A percentile compares a stretch with the other conserved stretches of the same genome.
Evolutionary conservation across 768 basidiomycete genomes (phyloP).

Genomic region (Boletus tylopilopsis): DNA sequence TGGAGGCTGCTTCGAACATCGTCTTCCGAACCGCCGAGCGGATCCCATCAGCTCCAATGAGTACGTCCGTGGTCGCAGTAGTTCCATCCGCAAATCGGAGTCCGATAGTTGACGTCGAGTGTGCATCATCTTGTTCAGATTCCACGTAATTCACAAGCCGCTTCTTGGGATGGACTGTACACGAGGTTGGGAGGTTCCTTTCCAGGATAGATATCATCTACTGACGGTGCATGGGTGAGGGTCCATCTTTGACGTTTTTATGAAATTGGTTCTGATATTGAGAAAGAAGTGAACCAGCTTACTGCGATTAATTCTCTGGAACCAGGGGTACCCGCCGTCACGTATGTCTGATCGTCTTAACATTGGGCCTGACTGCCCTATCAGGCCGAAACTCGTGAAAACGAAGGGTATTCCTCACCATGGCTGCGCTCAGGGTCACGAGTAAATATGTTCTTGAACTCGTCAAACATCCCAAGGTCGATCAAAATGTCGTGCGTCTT

Average conservation of each 20-base stretch:
- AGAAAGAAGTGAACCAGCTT: not conserved
- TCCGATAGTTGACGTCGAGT: slow-evolving; percentile 18
- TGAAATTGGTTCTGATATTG: not conserved
- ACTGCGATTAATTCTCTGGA: slow-evolving; percentile 22
- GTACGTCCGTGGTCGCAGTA: slow-evolving; percentile 34
- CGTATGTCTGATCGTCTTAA: slow-evolving; percentile 28
- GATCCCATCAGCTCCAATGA: slow-evolving; percentile 47
- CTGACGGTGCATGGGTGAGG: slow-evolving; percentile 20
- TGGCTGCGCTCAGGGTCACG: slow-evolving; percentile 6
- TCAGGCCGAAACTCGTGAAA: not conserved
- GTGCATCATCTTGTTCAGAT: slow-evolving; percentile 16
- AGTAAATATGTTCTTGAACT: slow-evolving; percentile 19
- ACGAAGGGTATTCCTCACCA: slow-evolving; percentile 7
- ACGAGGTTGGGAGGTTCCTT: slow-evolving; percentile 15
- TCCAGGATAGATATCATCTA: slow-evolving; percentile 18
- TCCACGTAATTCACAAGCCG: slow-evolving; percentile 17
- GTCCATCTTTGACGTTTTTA: slow-evolving; percentile 1
- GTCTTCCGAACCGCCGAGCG: slow-evolving; percentile 25
- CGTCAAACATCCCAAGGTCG: slow-evolving; percentile 40
- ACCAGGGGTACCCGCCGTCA: slow-evolving; percentile 31
- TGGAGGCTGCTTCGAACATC: slow-evolving; percentile 19
- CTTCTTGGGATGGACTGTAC: slow-evolving; percentile 16
- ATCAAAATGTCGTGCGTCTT: slow-evolving; percentile 45
- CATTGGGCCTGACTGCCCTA: not conserved
- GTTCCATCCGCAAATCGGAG: slow-evolving; percentile 16